Base-by-base conservation (phyloP, 352 stramenopile species). In the Pythium insidiosum region DNA sequence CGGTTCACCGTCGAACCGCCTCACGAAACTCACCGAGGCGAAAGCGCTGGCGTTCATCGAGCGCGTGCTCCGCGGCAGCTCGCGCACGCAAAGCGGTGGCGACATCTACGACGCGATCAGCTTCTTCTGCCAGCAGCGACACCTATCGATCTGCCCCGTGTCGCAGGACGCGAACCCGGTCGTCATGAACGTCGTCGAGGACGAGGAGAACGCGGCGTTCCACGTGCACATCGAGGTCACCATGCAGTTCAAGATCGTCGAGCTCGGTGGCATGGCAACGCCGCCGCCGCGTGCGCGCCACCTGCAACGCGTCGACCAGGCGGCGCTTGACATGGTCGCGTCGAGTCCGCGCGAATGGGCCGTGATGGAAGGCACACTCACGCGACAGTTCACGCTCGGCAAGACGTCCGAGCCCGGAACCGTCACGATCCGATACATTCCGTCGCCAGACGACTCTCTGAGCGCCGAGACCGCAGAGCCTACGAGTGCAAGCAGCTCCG, bases 81-180 rank as follows among this genome's bases (percentile, higher is more conserved):
- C 72, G 15, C 61, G 77, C 36, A 90, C 77, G 22, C 72, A 88
- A 58, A 90, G 67, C 20, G 74, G 77, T 11, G 74, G 77, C 3
- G 77, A 90, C 43, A 88, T 90, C 48, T 90, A 88, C 57, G 74
- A 90, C 42, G 66, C 74, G 30, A 86, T 88, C 56, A 78, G 68
- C 30, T 81, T 84, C 38, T 69, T 87, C 43, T 86, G 74, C 35
- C 61, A 73, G 35, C 70, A 88, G 26, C 48, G 63, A 1, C 61
- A 68, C 16, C 43, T 87, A 5, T 73, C 70, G 19, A 77, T 87
- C 36, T 87, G 77, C 21, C 73, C 77, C 2, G 57, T 85, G 11
- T 89, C 73, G 0, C 73, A 84, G 11, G 71, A 84, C 18, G 73
- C 73, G 4, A 56, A 58, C 7, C 73, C 76, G 13, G 69, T 86